Evolutionary conservation across 192 early-diverging fungal genomes (phyloP).

Genomic region (Backusella tarrabulga): DNA sequence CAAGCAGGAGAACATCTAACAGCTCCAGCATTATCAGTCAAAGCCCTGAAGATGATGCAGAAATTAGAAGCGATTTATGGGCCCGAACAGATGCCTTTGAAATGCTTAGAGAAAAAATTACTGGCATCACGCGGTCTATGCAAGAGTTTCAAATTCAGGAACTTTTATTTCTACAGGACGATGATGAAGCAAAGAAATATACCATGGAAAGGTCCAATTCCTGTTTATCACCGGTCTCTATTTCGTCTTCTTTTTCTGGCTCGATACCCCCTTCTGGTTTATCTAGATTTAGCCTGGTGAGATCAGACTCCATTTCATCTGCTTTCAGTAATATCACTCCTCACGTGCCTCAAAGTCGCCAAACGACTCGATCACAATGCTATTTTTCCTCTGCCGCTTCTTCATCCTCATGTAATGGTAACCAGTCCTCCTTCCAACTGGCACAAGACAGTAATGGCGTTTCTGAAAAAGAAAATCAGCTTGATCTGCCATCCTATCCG

Average conservation of each 20-base stretch:
- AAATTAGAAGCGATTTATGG: neutral
- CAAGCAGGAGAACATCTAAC: neutral
- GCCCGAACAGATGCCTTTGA: constrained; percentile 18
- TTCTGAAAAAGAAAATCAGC: neutral
- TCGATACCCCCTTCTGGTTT: neutral
- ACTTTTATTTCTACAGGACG: neutral
- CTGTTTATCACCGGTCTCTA: constrained; percentile 1
- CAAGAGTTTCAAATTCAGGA: constrained; percentile 23
- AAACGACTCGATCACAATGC: constrained; percentile 7
- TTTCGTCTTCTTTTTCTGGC: neutral
- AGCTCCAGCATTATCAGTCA: neutral
- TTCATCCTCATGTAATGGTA: neutral
- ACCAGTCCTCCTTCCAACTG: neutral
- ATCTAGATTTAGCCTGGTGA: constrained; percentile 4
- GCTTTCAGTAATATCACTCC: neutral
- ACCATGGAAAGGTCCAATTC: neutral
- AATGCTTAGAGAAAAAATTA: constrained; percentile 15
- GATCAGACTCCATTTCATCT: neutral
- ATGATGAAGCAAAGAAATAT: neutral
- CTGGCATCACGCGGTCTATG: constrained; percentile 20
- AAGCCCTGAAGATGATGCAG: neutral
- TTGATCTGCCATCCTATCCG: neutral
- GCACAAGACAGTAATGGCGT: neutral
- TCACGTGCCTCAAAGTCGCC: constrained; percentile 4
- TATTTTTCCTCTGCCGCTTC: neutral